Evolutionary conservation across 257 asterid genomes (phyloP).

Genomic region (Plantago ovata): DNA sequence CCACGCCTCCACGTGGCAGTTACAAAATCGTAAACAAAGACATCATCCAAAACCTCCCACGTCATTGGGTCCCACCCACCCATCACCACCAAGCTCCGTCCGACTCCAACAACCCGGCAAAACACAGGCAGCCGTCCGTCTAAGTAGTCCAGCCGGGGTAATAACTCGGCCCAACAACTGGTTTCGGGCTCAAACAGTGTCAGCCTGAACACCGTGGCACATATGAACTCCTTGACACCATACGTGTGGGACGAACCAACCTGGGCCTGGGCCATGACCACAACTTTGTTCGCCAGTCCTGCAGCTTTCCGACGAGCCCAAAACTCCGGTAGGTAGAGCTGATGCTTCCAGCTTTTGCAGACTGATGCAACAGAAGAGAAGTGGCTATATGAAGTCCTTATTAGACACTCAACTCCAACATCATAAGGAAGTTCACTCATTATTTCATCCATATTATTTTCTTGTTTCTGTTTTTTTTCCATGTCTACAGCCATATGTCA

Average conservation of each 20-base stretch:
- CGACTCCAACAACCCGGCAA: slow-evolving; percentile 56
- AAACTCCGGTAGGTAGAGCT: slow-evolving; percentile 50
- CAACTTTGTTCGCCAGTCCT: slow-evolving; percentile 34
- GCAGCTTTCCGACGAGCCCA: slow-evolving; percentile 38
- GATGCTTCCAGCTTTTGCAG: slow-evolving; percentile 45
- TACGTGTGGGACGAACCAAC: slow-evolving; percentile 22
- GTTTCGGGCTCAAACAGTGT: slow-evolving; percentile 64
- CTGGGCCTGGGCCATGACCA: slow-evolving; percentile 43
- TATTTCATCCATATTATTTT: slow-evolving; percentile 29
- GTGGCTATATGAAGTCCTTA: slow-evolving; percentile 40
- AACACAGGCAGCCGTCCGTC: slow-evolving; percentile 68
- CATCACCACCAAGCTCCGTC: slow-evolving; percentile 52
- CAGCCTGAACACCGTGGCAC: slow-evolving; percentile 41
- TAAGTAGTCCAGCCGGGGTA: slow-evolving; percentile 32
- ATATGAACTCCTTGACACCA: slow-evolving; percentile 9
- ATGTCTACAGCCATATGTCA: too few relatives aligned
- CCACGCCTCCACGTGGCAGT: slow-evolving; percentile 68
- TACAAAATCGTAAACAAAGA: slow-evolving; percentile 42
- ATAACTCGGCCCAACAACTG: slow-evolving; percentile 54
- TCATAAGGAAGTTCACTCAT: slow-evolving; percentile 53
- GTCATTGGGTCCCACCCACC: slow-evolving; percentile 71
- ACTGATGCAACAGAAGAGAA: slow-evolving; percentile 53
- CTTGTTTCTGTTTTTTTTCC: too few relatives aligned
- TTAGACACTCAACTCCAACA: slow-evolving; percentile 53
- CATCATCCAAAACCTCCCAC: slow-evolving; percentile 41